Evolutionary conservation across 768 basidiomycete species (phyloP), one percentile per base, ranked within the genome.

Genomic region (Amanita muscaria): DNA sequence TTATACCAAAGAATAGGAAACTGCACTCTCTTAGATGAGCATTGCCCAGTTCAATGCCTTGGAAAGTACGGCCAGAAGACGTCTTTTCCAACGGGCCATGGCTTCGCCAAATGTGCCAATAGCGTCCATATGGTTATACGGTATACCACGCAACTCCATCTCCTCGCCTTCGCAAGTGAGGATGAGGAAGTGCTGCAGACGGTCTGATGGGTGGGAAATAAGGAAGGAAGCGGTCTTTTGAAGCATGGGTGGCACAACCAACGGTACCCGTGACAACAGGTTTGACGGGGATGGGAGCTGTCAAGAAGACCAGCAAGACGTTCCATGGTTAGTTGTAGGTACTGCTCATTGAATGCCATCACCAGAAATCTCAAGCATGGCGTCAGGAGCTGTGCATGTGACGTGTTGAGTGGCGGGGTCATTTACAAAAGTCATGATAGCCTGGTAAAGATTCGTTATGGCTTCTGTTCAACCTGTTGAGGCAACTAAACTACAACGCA

Each of bases 121-220:
- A n/a, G 96, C 90, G 64, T 98, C 96, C 80, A 96, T n/a, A n/a
- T 96, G 9, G 94, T 85, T 58, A 97, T 93, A n/a, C n/a, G n/a
- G n/a, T n/a, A n/a, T n/a, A 29, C 96, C 94, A 46, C 94, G 88
- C 30, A 99, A 77, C 55, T 97, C 93, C 34, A 74, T 79, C 65
- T 96, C 90, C 60, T 96, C 94, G 36, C 89, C 92, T 53, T 93
- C 88, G 22, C 77, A 83, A 18, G 75, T 79, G 22, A 98, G 79
- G 25, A 77, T 66, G 40, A 98, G 77, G 80, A 94, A 96, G 57
- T 86, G 84, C 50, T 88, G 78, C 53, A 99, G 77, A 47, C 81
- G 83, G 52, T 74, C 70, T 93, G 40, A 88, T 91, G 12, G 84
- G 81, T 58, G 84, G 76, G 72, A 99, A 98, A 72, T 97, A 99